Conservation (phyloP, 2,329 filamentous ascomycete genomes). For the Colletotrichum paranaense region DNA sequence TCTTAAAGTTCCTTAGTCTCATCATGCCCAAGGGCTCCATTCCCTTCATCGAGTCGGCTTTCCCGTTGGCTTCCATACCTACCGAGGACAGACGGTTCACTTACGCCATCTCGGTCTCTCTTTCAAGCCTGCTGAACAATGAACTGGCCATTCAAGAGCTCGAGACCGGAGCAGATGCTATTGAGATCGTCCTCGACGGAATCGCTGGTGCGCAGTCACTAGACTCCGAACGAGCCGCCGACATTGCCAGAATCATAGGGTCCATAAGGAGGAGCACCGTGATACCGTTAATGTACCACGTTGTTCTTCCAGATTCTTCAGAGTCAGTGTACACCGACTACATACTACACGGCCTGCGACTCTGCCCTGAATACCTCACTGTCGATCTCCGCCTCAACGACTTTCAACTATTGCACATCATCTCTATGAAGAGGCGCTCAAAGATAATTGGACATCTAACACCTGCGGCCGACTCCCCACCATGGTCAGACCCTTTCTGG, state of each 20-base stretch:
- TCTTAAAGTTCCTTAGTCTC: constrained; percentile 75
- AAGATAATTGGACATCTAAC: constrained; percentile 71
- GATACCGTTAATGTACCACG: constrained; percentile 67
- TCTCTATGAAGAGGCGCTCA: constrained; percentile 63
- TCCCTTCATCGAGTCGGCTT: constrained; percentile 71
- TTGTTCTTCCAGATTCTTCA: constrained; percentile 49
- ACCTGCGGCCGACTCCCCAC: constrained; percentile 50
- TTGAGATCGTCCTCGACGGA: constrained; percentile 68
- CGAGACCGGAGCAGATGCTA: constrained; percentile 74
- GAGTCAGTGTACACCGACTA: constrained; percentile 63
- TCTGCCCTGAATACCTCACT: constrained; percentile 72
- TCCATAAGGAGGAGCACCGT: constrained; percentile 72
- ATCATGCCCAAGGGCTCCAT: constrained; percentile 65
- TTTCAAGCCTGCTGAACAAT: constrained; percentile 65
- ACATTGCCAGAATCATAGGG: constrained; percentile 69
- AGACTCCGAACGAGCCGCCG: constrained; percentile 51
- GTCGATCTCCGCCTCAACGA: constrained; percentile 70
- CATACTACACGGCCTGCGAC: constrained; percentile 68
- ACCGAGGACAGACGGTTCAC: constrained; percentile 73
- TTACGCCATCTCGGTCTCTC: constrained; percentile 72
- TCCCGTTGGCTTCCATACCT: constrained; percentile 71
- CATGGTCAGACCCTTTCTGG: constrained; percentile 69
- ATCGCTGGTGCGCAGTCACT: constrained; percentile 33
- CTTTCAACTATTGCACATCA: constrained; percentile 59
- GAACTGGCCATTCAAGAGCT: constrained; percentile 71